These are phyloP conservation scores for Suhomyces pyralidae DNA, from an alignment of 805 yeast species.

Conservation along the genomic window DNA sequence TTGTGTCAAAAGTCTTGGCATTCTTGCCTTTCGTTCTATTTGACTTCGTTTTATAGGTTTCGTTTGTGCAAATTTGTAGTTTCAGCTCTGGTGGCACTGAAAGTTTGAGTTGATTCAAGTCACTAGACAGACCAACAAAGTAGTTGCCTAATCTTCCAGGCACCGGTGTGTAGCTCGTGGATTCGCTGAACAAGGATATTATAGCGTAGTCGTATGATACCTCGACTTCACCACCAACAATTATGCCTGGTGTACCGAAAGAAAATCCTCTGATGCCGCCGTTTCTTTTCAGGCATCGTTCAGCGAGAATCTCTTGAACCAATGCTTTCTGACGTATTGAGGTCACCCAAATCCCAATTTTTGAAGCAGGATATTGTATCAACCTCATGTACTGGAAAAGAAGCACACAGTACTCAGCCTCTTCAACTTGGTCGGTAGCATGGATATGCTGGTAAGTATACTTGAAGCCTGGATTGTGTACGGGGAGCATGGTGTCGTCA, in stretches of 20 bases:
- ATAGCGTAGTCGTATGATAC: constrained; percentile 6
- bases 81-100: background rate
- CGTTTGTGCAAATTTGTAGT: constrained; percentile 9
- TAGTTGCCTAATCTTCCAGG: constrained; percentile 30
- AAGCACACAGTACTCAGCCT: constrained; percentile 47
- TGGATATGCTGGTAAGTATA: constrained; percentile 8
- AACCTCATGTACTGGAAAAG: constrained; percentile 46
- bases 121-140: constrained; percentile 4
- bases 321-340: constrained; percentile 40
- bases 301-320: constrained; percentile 37
- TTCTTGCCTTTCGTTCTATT: constrained; percentile 2
- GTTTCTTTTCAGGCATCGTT: background rate
- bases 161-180: constrained; percentile 21
- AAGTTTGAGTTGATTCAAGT: background rate
- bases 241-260: constrained; percentile 18
- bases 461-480: constrained; percentile 11
- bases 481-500: background rate
- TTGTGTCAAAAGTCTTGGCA: constrained; percentile 9
- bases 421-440: constrained; percentile 14
- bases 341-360: constrained; percentile 41
- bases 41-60: constrained; percentile 5
- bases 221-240: background rate
- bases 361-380: constrained; percentile 37
- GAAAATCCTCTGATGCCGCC: constrained; percentile 10
- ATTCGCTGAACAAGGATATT: constrained; percentile 1